These are phyloP conservation scores for Phtheirospermum japonicum DNA, from an alignment of 257 asterid genomes.

Conservation along the genomic window DNA sequence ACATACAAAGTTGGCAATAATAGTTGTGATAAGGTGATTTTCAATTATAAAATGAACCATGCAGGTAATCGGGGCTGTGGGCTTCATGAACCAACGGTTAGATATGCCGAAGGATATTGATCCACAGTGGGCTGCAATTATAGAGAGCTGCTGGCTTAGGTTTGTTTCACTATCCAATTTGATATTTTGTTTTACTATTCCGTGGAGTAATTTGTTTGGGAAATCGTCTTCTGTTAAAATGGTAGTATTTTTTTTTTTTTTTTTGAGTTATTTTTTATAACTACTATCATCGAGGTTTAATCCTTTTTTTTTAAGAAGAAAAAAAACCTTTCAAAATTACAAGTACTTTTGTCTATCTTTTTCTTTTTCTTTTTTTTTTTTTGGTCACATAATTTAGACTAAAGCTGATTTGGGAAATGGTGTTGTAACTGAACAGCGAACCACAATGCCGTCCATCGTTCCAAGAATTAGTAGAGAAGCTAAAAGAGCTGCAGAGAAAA, in stretches of 20 bases:
- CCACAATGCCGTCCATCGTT: constrained; percentile 70
- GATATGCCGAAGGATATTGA: constrained; percentile 75
- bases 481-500: constrained; percentile 62
- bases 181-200: neutral
- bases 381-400: neutral
- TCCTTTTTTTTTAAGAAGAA: neutral
- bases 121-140: constrained; percentile 74
- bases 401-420: constrained; percentile 3
- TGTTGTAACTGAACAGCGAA: constrained; percentile 47
- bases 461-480: constrained; percentile 73
- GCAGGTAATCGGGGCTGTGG: constrained; percentile 96
- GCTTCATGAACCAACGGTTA: constrained; percentile 90
- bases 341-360: neutral
- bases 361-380: no score
- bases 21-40: neutral
- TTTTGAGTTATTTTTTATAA: no score
- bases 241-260: no score
- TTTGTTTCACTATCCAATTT: constrained; percentile 29
- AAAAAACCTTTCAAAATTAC: neutral
- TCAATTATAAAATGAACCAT: constrained; percentile 3
- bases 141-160: constrained; percentile 94
- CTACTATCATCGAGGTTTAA: no score
- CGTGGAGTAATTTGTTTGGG: neutral
- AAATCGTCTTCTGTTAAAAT: no score
- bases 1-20: neutral